A percentile compares a stretch with the other conserved stretches of the same genome.
Conservation (phyloP, 768 basidiomycete genomes). For the Mycena epipterygia region DNA sequence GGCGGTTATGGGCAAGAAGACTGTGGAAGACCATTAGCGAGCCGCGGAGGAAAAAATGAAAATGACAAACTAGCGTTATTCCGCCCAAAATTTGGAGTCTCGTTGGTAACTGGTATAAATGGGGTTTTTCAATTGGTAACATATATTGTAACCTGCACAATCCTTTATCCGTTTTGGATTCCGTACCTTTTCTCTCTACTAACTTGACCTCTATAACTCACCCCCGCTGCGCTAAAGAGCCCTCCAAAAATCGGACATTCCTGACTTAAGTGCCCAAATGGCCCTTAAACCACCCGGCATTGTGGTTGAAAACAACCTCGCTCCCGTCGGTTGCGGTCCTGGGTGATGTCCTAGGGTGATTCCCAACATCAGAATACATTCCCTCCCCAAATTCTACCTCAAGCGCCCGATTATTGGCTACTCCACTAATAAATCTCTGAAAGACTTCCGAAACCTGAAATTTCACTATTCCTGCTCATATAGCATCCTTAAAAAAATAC, state of each 20-base stretch:
- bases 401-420: constrained; percentile 1
- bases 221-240: constrained; percentile 1
- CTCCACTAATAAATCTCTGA: too few relatives aligned
- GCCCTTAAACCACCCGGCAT: constrained; percentile 5
- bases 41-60: too few relatives aligned
- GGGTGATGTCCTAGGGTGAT: constrained; percentile 4
- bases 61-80: not conserved
- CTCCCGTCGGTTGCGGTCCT: constrained; percentile 5
- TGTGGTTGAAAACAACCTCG: constrained; percentile 1
- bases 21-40: not conserved
- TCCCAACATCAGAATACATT: not conserved
- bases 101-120: not conserved
- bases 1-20: too few relatives aligned
- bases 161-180: constrained; percentile 1
- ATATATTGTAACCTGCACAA: constrained; percentile 3
- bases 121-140: constrained; percentile 2
- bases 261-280: constrained; percentile 12
- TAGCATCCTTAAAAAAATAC: too few relatives aligned
- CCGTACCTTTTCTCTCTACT: constrained; percentile 6
- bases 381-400: constrained; percentile 5
- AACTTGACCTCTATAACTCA: constrained; percentile 14
- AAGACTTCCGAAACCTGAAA: too few relatives aligned
- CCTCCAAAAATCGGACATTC: constrained; percentile 4
- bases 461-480: too few relatives aligned
- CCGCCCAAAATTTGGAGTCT: not conserved